phyloP scores from a whole-genome alignment of 2,329 filamentous ascomycete species.

The Alternaria dauci region DNA sequence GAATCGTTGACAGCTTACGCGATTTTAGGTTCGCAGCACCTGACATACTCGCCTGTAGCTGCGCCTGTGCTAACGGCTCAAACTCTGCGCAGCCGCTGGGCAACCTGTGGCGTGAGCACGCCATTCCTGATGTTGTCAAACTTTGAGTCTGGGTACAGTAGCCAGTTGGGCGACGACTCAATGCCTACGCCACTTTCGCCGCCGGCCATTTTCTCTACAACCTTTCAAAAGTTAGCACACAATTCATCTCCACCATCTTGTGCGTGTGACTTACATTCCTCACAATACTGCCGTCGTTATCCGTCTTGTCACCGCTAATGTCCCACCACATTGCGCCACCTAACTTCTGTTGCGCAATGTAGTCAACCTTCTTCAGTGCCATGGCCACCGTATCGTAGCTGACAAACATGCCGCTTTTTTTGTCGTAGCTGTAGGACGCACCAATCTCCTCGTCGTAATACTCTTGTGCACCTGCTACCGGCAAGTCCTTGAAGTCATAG shows the following conservation, averaged over 20 bases:
- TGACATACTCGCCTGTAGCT: conserved; percentile 1
- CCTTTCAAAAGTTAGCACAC: conserved; percentile 28
- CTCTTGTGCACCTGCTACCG: conserved; percentile 71
- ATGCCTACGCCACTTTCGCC: conserved; percentile 52
- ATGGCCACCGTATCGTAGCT: conserved; percentile 76
- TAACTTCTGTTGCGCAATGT: conserved; percentile 70
- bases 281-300: conserved; percentile 68
- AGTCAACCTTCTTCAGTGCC: conserved; percentile 74
- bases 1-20: not conserved
- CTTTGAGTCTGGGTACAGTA: conserved; percentile 59
- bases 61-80: not conserved
- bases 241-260: not conserved
- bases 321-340: conserved; percentile 99
- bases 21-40: conserved; percentile 4
- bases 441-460: conserved; percentile 68
- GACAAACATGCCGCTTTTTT: conserved; percentile 70
- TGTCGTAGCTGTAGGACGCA: conserved; percentile 81
- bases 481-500: conserved; percentile 88
- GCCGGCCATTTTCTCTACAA: conserved; percentile 49
- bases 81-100: not conserved
- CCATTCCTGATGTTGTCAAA: conserved; percentile 60
- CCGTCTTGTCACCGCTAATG: conserved; percentile 77
- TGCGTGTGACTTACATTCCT: conserved; percentile 40
- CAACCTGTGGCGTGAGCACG: conserved; percentile 45
- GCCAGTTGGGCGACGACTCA: conserved; percentile 57